These are phyloP conservation scores for Sporothrix pseudoabietina DNA, from an alignment of 2,329 filamentous ascomycete genomes.

Conservation along the genomic window DNA sequence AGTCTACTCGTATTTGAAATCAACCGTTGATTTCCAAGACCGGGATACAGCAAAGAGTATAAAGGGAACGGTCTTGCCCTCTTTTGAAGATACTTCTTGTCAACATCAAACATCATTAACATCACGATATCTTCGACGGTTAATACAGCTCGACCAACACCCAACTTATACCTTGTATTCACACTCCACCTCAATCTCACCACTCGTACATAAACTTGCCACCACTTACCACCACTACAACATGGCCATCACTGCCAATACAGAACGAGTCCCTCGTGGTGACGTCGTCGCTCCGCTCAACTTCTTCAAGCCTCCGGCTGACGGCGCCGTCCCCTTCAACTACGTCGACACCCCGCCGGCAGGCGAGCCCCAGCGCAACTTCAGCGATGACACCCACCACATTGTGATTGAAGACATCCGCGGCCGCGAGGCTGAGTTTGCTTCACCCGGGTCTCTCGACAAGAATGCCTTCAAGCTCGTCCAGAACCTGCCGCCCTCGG, in stretches of 20 bases:
- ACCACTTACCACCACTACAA: neutral
- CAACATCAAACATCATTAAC: neutral
- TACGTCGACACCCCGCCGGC: conserved; percentile 66
- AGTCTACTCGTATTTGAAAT: conserved; percentile 27
- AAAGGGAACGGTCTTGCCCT: neutral
- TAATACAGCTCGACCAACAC: neutral
- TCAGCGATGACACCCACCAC: conserved; percentile 50
- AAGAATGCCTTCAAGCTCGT: conserved; percentile 68
- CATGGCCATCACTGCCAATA: conserved; percentile 40
- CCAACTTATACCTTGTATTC: neutral
- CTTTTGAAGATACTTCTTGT: neutral
- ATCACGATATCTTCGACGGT: neutral
- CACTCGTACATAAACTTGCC: too few relatives aligned
- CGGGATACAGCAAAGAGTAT: neutral
- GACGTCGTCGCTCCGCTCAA: conserved; percentile 63
- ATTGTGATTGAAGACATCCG: conserved; percentile 73
- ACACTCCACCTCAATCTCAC: neutral
- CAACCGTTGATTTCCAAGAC: conserved; percentile 13
- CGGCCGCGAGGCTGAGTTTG: conserved; percentile 57
- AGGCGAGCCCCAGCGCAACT: conserved; percentile 68
- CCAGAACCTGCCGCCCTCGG: conserved; percentile 57
- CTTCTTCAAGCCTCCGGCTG: conserved; percentile 65
- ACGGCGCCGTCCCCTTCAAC: conserved; percentile 64
- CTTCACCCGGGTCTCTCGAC: conserved; percentile 38
- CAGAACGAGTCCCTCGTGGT: conserved; percentile 55